Evolutionary conservation across 371 early-diverging fungal genomes (phyloP), one percentile per base, ranked within the genome.

Genomic region (Mucor racemosus): DNA sequence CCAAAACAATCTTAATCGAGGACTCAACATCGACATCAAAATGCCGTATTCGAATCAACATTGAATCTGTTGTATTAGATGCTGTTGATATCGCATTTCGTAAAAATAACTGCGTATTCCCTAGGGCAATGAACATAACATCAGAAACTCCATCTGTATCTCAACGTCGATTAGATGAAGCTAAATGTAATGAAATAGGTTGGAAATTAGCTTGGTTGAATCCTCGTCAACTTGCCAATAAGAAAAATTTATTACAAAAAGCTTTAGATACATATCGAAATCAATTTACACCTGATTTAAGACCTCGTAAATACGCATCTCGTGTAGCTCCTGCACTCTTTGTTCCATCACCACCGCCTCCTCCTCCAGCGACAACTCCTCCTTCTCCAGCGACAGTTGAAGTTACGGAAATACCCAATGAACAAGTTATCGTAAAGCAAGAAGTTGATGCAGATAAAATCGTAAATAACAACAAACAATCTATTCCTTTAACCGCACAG

Each of bases 121-220:
- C 84, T 13, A 67, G 84, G 36, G 79, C 81, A 7, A 69, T 78
- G 66, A 60, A 72, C 17, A 68, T 77, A 35, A 68, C 73, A n/a
- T 39, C 69, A 6, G 67, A 66, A n/a, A 68, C 72, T 0, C 69
- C 71, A 40, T 55, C 55, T 54, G 64, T 69, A 7, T 68, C 77
- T 17, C 75, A 75, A 62, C 71, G 81, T 21, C 61, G 72, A 58
- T 62, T 75, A 33, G 79, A 80, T 57, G 84, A 83, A 69, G 77
- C 76, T 15, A 72, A 65, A 58, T 80, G 80, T 57, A 84, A 84
- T 44, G 78, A 79, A 62, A 69, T 84, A n/a, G 84, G 81, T 14
- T 84, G 84, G 84, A 81, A 80, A 67, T 53, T 84, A 34, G 78
- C 78, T 15, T 84, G 84, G 84, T 62, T 84, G 38, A 84, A 84